Evolutionary conservation across 163 green algal species (phyloP).

Genomic region (Botryococcus braunii): DNA sequence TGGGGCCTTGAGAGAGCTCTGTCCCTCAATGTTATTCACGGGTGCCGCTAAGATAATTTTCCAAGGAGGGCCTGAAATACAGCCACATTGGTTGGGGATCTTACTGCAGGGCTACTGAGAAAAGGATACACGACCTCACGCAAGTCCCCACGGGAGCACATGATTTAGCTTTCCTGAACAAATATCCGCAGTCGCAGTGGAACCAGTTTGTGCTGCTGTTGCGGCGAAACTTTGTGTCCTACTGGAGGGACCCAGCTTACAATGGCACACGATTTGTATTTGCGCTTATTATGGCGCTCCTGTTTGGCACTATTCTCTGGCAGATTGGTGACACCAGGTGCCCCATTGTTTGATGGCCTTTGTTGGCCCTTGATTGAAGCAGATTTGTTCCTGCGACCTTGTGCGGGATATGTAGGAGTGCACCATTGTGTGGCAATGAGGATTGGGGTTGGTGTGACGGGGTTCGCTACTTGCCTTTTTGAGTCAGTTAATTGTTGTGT

Average conservation of each 20-base stretch:
- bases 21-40: too few species aligned
- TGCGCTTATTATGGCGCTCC: slow-evolving; percentile 17
- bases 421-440: too few species aligned
- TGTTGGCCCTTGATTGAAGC: too few species aligned
- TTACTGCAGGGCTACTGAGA: slow-evolving; percentile 22
- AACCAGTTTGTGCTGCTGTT: slow-evolving; percentile 20
- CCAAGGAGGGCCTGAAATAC: neutral
- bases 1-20: too few species aligned
- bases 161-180: slow-evolving; percentile 11
- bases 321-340: slow-evolving; percentile 19
- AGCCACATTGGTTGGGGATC: neutral
- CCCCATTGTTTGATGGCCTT: neutral
- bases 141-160: slow-evolving; percentile 3
- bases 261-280: slow-evolving; percentile 27
- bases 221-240: slow-evolving; percentile 9
- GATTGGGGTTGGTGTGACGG: too few species aligned
- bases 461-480: too few species aligned
- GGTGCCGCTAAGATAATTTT: too few species aligned
- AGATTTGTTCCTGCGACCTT: too few species aligned
- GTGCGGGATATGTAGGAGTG: too few species aligned
- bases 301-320: slow-evolving; percentile 27
- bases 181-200: slow-evolving; percentile 17
- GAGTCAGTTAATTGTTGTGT: too few species aligned
- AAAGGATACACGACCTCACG: slow-evolving; percentile 18
- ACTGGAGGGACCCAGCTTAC: slow-evolving; percentile 16